These are phyloP conservation scores for Leucocoprinus sp. DNA, from an alignment of 768 basidiomycete species.

Conservation along the genomic window DNA sequence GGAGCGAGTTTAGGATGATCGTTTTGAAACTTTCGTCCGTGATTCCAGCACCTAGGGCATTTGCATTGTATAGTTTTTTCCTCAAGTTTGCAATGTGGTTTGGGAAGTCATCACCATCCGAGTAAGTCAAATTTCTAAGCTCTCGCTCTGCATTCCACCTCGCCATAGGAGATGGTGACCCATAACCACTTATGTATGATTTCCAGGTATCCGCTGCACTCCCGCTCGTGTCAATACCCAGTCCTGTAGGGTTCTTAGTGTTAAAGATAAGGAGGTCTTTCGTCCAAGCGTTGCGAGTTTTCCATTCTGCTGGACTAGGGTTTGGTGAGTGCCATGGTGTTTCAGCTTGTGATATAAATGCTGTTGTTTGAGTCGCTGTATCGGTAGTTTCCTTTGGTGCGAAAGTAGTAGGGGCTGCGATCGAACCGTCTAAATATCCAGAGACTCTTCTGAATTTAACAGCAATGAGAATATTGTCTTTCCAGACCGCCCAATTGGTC, in stretches of 20 bases:
- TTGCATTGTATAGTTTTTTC: slow-evolving; percentile 13
- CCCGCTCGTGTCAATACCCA: not conserved
- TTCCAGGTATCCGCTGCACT: slow-evolving; percentile 10
- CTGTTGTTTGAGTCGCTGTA: not conserved
- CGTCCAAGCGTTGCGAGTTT: not conserved
- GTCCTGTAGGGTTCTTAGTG: not conserved
- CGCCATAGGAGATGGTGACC: slow-evolving; percentile 10
- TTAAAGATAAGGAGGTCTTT: not conserved
- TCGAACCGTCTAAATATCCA: not conserved
- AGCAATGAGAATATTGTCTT: not conserved
- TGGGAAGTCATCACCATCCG: slow-evolving; percentile 11
- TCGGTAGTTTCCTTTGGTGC: not conserved
- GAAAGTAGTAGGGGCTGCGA: not conserved
- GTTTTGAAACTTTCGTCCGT: slow-evolving; percentile 12
- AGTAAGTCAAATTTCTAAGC: slow-evolving; percentile 6
- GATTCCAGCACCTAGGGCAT: slow-evolving; percentile 15
- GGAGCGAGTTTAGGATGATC: slow-evolving; percentile 15
- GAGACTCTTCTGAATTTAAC: not conserved
- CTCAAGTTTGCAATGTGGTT: slow-evolving; percentile 13
- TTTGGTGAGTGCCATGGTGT: not conserved
- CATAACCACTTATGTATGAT: slow-evolving; percentile 11
- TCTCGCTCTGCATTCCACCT: slow-evolving; percentile 5
- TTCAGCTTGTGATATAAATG: no score
- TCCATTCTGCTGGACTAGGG: not conserved
- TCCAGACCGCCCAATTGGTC: not conserved